Base-by-base conservation (phyloP, 805 yeast genomes). In the Lipomyces japonicus region DNA sequence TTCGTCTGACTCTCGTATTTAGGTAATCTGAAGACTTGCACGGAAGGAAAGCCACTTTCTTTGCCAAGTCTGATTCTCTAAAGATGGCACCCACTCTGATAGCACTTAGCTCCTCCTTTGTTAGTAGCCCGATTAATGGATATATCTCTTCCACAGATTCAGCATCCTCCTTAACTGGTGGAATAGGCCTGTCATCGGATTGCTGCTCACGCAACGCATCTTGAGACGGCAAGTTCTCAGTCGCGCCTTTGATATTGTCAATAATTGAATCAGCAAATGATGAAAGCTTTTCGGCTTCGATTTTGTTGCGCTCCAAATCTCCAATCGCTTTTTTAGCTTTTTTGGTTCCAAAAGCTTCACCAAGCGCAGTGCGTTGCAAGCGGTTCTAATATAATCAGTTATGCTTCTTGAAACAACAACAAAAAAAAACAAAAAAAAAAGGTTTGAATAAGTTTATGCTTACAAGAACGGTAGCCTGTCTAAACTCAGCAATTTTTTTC, bases 281-380 rank as follows among this genome's bases (percentile, higher is more conserved):
- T 48, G 78, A 84, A 59, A 93, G 76, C 67, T 81, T 79, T 45
- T 80, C 95, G 1, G 96, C 77, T 65, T 93, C 97, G 63, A 93
- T 82, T 61, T 85, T 77, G 70, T 93, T 93, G 67, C 84, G 80
- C 63, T 83, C 93, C 62, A 81, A 69, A 65, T 84, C 91, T 44
- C 78, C 72, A 63, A 93, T 85, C 31, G 95, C 95, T 61, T 87
- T 84, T 72, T 88, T 91, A 55, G 97, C 97, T 72, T 82, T 90
- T 72, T 86, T 90, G 50, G 98, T 91, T 76, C 98, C 98, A 62
- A 93, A 93, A 2, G 93, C 95, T 69, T 88, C 91, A 64, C 98
- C 98, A 64, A 93, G 76, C 1, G 87, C 84, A 49, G 79, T 86
- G 66, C 97, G 79, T 69, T 86, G 87, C 16, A 74, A 71, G 51